A percentile compares a stretch with the other conserved stretches of the same genome.
Conservation (phyloP, 768 basidiomycete genomes). For the Paxillus ammoniavirescens region DNA sequence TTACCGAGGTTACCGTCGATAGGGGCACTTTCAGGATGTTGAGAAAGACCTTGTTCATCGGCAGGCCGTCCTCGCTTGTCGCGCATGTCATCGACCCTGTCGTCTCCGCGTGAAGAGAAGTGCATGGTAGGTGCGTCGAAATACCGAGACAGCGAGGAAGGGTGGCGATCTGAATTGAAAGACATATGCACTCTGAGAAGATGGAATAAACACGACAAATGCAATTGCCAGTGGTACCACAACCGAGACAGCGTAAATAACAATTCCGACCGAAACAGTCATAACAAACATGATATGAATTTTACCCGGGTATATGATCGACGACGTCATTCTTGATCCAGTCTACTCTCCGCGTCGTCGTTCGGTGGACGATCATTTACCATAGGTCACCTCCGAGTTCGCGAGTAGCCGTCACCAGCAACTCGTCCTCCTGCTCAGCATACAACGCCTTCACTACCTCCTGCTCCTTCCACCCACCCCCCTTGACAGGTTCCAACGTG, state of each 20-base stretch:
- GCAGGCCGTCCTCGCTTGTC: not conserved
- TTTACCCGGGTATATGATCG: not conserved
- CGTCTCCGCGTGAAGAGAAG: not conserved
- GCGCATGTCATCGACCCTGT: not conserved
- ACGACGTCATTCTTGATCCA: conserved; percentile 19
- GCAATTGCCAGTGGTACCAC: not conserved
- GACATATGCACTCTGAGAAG: conserved; percentile 11
- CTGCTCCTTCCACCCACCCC: conserved; percentile 35
- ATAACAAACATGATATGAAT: not conserved
- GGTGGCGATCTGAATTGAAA: not conserved
- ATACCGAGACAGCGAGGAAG: conserved; percentile 30
- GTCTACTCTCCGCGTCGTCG: not conserved
- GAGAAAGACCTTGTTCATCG: not conserved
- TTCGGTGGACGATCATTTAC: conserved; percentile 9
- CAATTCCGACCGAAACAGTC: conserved; percentile 4
- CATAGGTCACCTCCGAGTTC: conserved; percentile 21
- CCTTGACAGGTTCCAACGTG: conserved; percentile 61
- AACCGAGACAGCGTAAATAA: conserved; percentile 21
- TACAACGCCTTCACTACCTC: conserved; percentile 37
- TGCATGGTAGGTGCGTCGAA: conserved; percentile 46
- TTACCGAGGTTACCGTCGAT: not conserved
- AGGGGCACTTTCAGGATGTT: not conserved
- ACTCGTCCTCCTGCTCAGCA: conserved; percentile 30
- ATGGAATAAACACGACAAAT: not conserved
- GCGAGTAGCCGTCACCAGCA: conserved; percentile 24